Base-by-base conservation (phyloP, 164 flowering plant genomes). In the Magnolia officinalis region DNA sequence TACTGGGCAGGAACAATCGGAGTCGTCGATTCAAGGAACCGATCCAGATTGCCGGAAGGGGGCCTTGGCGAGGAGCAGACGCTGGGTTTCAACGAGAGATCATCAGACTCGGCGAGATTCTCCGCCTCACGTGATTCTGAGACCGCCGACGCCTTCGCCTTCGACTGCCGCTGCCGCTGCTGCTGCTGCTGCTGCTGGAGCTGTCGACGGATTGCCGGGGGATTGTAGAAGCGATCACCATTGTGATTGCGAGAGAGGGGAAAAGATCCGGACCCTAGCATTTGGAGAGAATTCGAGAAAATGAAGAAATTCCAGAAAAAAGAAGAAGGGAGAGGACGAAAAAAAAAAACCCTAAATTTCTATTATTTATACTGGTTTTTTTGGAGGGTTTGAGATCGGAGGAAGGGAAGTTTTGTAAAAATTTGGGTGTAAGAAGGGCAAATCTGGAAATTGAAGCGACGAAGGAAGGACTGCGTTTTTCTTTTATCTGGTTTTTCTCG, bases 21-120 rank as follows among this genome's bases (percentile, higher is more conserved):
- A 70, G 91, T 85, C 72, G 85, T 85, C n/a, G 89, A 84, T 13
- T 87, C 83, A 75, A 91, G 52, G 67, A 91, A 75, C 65, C 90
- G 88, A 76, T 90, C 94, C 79, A 91, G 80, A 75, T 88, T 89
- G 2, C 85, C 76, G 67, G 71, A 77, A 26, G 20, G 29, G 20
- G 50, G 58, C 18, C 77, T 73, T 26, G 72, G 72, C 16, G 79
- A 21, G 19, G 82, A 72, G 55, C 55, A 71, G 20, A 74, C 64
- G 13, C 75, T 50, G 26, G 74, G 77, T 65, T 74, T 74, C 66
- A 74, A 52, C 45, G 67, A 51, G 6, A 78, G 21, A 45, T 69
- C 76, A 24, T 78, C 78, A 1, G 80, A 75, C 14, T 75, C 71
- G 14, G 50, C 45, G 9, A 72, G 67, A 23, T 50, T 79, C 29